These are phyloP conservation scores for Talaromyces sp. DNA, from an alignment of 2,329 filamentous ascomycete genomes.

Conservation along the genomic window DNA sequence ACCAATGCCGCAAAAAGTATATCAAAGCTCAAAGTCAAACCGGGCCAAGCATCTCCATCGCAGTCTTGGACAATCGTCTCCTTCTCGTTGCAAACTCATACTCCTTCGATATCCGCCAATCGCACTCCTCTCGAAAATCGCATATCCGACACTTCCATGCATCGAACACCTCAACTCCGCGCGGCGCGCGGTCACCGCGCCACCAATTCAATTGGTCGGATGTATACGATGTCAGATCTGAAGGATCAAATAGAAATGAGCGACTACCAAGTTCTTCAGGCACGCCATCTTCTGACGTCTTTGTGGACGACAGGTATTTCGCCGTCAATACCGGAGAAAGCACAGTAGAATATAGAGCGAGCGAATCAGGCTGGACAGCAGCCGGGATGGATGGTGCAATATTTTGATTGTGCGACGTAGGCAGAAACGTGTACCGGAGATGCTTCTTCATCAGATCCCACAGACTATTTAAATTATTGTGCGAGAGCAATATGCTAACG, in stretches of 20 bases:
- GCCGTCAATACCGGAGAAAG: slow-evolving; percentile 46
- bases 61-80: slow-evolving; percentile 23
- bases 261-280: slow-evolving; percentile 51
- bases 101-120: slow-evolving; percentile 71
- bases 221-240: slow-evolving; percentile 64
- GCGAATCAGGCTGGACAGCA: slow-evolving; percentile 32
- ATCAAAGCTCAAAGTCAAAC: neutral
- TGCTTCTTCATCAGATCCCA: slow-evolving; percentile 64
- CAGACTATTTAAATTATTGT: slow-evolving; percentile 59
- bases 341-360: slow-evolving; percentile 38
- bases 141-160: slow-evolving; percentile 84
- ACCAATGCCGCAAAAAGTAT: neutral
- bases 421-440: slow-evolving; percentile 51
- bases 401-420: slow-evolving; percentile 19
- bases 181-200: slow-evolving; percentile 68
- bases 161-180: slow-evolving; percentile 77
- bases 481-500: slow-evolving; percentile 51
- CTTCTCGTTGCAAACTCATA: slow-evolving; percentile 49
- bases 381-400: slow-evolving; percentile 32
- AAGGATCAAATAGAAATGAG: slow-evolving; percentile 64
- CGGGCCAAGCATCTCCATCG: slow-evolving; percentile 11
- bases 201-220: slow-evolving; percentile 77
- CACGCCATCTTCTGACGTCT: slow-evolving; percentile 12
- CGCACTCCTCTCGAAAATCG: slow-evolving; percentile 75
- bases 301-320: slow-evolving; percentile 39